A percentile compares a stretch with the other conserved stretches of the same genome.
phyloP scores from a whole-genome alignment of 768 basidiomycete genomes.

The Sarcomyxa edulis region DNA sequence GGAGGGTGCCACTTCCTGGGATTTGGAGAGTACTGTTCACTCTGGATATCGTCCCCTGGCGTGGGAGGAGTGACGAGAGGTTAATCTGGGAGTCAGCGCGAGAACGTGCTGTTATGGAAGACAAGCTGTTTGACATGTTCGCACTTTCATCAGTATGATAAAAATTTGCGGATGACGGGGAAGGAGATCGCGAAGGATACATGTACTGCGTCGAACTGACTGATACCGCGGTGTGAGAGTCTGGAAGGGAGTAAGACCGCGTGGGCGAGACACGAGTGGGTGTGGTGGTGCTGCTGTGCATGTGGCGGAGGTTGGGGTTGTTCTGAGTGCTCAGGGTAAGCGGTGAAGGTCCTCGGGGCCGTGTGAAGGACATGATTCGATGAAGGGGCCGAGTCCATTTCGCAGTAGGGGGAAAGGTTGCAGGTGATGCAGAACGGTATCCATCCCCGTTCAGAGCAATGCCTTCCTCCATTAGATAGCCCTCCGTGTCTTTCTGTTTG shows the following conservation, averaged over 20 bases:
- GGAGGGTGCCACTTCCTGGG: neutral
- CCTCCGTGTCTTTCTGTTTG: constrained; percentile 25
- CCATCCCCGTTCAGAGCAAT: constrained; percentile 15
- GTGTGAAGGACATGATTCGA: constrained; percentile 23
- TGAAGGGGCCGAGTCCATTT: constrained; percentile 31
- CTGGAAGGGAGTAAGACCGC: constrained; percentile 30
- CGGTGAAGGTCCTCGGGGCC: constrained; percentile 19
- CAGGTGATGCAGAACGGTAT: constrained; percentile 28
- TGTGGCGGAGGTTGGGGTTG: constrained; percentile 21
- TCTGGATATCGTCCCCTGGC: constrained; percentile 18
- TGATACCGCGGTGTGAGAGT: constrained; percentile 22
- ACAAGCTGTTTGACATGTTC: constrained; percentile 21
- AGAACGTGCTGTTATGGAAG: constrained; percentile 52
- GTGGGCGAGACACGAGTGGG: constrained; percentile 27
- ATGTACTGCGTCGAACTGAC: constrained; percentile 33
- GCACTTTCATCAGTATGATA: constrained; percentile 30
- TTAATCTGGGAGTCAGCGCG: constrained; percentile 65
- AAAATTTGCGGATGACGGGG: constrained; percentile 31
- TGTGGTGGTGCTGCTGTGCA: constrained; percentile 11
- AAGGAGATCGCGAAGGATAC: constrained; percentile 44
- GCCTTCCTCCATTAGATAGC: constrained; percentile 51
- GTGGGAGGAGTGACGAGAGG: constrained; percentile 46
- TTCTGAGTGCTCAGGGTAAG: constrained; percentile 20
- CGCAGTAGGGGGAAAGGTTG: constrained; percentile 14
- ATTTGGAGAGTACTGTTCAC: constrained; percentile 3